A percentile compares a stretch with the other conserved stretches of the same genome.
These are phyloP conservation scores for Rhodamnia rubescens DNA, from an alignment of 345 rosid species.

Conservation along the genomic window DNA sequence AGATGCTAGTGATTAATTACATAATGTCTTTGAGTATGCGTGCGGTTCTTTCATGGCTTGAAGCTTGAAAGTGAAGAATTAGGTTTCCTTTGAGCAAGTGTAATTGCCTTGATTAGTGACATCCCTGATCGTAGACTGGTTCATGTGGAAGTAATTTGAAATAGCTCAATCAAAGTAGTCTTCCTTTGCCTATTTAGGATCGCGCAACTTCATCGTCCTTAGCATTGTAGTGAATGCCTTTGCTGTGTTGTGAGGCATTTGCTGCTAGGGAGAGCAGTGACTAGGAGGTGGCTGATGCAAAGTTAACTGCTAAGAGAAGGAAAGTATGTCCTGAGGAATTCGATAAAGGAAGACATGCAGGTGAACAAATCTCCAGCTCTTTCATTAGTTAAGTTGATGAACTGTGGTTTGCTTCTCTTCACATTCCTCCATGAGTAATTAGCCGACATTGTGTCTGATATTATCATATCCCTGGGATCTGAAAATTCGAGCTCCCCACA, in stretches of 20 bases:
- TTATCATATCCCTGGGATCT: slow-evolving; percentile 34
- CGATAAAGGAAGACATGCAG: slow-evolving; percentile 9
- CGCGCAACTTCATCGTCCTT: neutral
- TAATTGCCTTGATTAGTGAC: neutral
- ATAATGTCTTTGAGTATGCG: no score
- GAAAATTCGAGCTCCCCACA: slow-evolving; percentile 47
- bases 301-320: slow-evolving; percentile 27
- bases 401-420: slow-evolving; percentile 72
- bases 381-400: slow-evolving; percentile 76
- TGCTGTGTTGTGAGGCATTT: neutral
- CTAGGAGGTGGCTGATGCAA: neutral
- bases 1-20: no score
- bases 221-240: neutral
- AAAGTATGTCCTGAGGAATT: slow-evolving; percentile 28
- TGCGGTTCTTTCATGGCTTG: no score
- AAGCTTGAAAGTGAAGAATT: no score
- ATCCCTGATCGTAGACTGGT: neutral
- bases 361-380: slow-evolving; percentile 29
- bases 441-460: slow-evolving; percentile 32
- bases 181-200: neutral
- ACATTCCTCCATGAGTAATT: slow-evolving; percentile 31
- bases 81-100: neutral
- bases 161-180: neutral
- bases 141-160: neutral
- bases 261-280: neutral